Percentiles rank a stretch among this genome's conserved stretches.
Evolutionary conservation across 305 asterid species (phyloP).

Genomic region (Ilex paraguariensis): DNA sequence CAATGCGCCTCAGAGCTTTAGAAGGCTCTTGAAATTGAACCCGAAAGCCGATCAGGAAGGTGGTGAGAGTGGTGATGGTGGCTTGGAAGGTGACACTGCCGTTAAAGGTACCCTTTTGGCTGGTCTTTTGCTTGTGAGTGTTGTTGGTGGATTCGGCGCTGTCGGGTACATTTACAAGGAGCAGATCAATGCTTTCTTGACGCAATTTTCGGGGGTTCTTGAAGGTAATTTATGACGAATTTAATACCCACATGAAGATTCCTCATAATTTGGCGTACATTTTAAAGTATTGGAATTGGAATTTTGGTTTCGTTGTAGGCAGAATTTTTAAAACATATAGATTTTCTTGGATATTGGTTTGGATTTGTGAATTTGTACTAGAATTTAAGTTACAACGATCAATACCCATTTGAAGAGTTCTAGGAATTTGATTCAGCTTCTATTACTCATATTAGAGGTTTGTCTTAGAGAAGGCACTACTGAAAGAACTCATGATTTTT

Average conservation of each 20-base stretch:
- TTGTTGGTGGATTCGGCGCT: constrained; percentile 83
- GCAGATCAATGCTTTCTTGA: constrained; percentile 82
- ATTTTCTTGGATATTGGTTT: too few species aligned
- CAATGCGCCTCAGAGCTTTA: constrained; percentile 51
- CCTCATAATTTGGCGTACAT: constrained; percentile 2
- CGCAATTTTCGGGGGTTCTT: constrained; percentile 70
- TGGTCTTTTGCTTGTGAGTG: constrained; percentile 76
- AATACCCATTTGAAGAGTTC: too few species aligned
- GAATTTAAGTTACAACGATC: too few species aligned
- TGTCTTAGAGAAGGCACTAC: too few species aligned
- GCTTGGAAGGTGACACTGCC: constrained; percentile 35
- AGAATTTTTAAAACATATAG: too few species aligned
- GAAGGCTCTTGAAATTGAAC: constrained; percentile 50
- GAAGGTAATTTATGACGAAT: constrained; percentile 48
- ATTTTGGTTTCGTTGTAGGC: too few species aligned
- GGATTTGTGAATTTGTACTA: too few species aligned
- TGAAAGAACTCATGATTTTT: too few species aligned
- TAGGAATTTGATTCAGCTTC: too few species aligned
- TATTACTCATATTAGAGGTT: too few species aligned
- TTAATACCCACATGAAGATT: constrained; percentile 5
- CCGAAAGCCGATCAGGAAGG: constrained; percentile 42
- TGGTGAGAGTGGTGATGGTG: constrained; percentile 25
- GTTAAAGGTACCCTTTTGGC: constrained; percentile 89
- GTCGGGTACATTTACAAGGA: constrained; percentile 82
- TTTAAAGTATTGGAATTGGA: too few species aligned